A percentile compares a stretch with the other conserved stretches of the same genome.
These are phyloP conservation scores for Cylindrodendrum hubeiense DNA, from an alignment of 2,329 filamentous ascomycete species.

Conservation along the genomic window DNA sequence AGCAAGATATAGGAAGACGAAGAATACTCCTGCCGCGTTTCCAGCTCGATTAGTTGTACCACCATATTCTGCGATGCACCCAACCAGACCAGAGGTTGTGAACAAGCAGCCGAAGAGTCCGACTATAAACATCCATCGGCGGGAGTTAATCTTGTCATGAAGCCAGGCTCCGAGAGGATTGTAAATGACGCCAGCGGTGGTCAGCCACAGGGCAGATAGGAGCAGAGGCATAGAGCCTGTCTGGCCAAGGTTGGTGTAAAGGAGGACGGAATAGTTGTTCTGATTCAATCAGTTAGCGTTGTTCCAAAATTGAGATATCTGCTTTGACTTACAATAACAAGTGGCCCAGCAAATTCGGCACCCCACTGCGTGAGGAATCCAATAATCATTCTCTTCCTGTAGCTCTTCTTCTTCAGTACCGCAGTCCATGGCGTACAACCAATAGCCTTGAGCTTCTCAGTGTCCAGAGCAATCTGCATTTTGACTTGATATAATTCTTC, in stretches of 20 bases:
- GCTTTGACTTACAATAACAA: slow-evolving; percentile 59
- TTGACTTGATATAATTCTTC: slow-evolving; percentile 62
- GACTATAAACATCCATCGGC: slow-evolving; percentile 57
- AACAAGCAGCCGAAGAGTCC: slow-evolving; percentile 56
- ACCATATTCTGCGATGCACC: slow-evolving; percentile 51
- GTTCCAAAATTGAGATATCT: neutral
- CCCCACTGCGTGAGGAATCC: slow-evolving; percentile 66
- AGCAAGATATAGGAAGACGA: slow-evolving; percentile 61
- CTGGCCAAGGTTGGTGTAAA: slow-evolving; percentile 54
- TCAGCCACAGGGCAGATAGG: slow-evolving; percentile 55
- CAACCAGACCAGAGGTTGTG: slow-evolving; percentile 49
- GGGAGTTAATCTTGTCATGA: slow-evolving; percentile 59
- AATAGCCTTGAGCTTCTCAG: slow-evolving; percentile 53
- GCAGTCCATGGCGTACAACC: slow-evolving; percentile 58
- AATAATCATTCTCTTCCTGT: slow-evolving; percentile 64
- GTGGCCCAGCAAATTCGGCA: slow-evolving; percentile 63
- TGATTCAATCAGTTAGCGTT: slow-evolving; percentile 28
- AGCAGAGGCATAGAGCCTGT: slow-evolving; percentile 56
- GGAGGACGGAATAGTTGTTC: slow-evolving; percentile 57
- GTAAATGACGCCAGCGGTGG: slow-evolving; percentile 61
- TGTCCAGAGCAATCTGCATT: slow-evolving; percentile 59
- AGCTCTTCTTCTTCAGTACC: slow-evolving; percentile 59
- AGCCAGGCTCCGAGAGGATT: slow-evolving; percentile 63
- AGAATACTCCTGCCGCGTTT: slow-evolving; percentile 55
- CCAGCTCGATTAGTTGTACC: slow-evolving; percentile 54